Evolutionary conservation across 352 stramenopile species (phyloP).

Genomic region (Pythium monospermum): DNA sequence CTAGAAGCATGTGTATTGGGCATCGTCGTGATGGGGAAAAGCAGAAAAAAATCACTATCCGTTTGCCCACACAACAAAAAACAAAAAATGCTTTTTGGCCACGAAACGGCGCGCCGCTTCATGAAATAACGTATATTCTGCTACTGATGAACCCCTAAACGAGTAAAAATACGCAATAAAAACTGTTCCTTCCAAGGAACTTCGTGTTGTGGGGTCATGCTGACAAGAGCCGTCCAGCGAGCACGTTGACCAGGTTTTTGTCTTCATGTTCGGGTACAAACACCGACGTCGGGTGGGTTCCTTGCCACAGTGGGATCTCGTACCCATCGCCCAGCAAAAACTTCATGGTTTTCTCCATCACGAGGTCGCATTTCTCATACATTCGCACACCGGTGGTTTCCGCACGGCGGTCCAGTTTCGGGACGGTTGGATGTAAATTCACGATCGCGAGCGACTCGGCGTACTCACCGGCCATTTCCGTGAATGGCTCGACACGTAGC

Average conservation of each 20-base stretch:
- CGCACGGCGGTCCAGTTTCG: slow-evolving; percentile 64
- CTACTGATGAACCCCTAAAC: too few relatives aligned
- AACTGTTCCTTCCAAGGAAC: too few relatives aligned
- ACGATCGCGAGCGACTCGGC: slow-evolving; percentile 69
- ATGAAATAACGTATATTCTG: too few relatives aligned
- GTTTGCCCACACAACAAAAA: too few relatives aligned
- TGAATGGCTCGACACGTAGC: slow-evolving; percentile 72
- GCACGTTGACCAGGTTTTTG: slow-evolving; percentile 70
- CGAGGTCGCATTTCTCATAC: slow-evolving; percentile 68
- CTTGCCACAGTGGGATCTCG: slow-evolving; percentile 52
- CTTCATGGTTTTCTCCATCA: slow-evolving; percentile 76
- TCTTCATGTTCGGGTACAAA: slow-evolving; percentile 75
- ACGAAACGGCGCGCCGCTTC: slow-evolving; percentile 20
- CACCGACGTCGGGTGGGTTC: slow-evolving; percentile 45
- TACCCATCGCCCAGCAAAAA: slow-evolving; percentile 55
- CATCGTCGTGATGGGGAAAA: too few relatives aligned
- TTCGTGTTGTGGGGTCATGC: too few relatives aligned
- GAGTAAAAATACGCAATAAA: too few relatives aligned
- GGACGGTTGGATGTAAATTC: slow-evolving; percentile 65
- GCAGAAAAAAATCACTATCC: too few relatives aligned
- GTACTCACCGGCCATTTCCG: slow-evolving; percentile 75
- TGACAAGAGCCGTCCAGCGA: slow-evolving; percentile 49
- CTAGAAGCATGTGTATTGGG: too few relatives aligned
- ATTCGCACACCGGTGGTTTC: slow-evolving; percentile 62
- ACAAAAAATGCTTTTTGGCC: not conserved